Percentiles rank a stretch among this genome's conserved stretches.
phyloP scores from a whole-genome alignment of 805 yeast species.

The Yamadazyma scolyti region DNA sequence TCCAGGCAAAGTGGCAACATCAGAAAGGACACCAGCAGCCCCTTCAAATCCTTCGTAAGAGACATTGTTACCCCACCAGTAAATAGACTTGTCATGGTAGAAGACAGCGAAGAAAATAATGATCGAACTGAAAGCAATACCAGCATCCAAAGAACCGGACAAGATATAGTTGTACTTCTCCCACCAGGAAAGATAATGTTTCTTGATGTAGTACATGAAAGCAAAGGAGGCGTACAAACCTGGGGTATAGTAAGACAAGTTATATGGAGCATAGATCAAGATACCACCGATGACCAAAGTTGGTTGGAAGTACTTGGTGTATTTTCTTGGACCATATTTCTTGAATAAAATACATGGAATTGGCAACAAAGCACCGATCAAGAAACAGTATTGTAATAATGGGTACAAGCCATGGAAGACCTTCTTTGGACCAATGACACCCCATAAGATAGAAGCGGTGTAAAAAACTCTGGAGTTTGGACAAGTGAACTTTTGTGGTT shows the following conservation, averaged over 20 bases:
- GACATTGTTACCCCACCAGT: slow-evolving; percentile 31
- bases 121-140: slow-evolving; percentile 31
- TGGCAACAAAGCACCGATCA: slow-evolving; percentile 28
- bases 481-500: slow-evolving; percentile 42
- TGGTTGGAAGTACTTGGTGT: slow-evolving; percentile 29
- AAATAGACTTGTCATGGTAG: slow-evolving; percentile 23
- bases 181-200: slow-evolving; percentile 29
- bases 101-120: slow-evolving; percentile 37
- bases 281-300: slow-evolving; percentile 30
- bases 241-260: slow-evolving; percentile 25
- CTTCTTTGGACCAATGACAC: slow-evolving; percentile 50
- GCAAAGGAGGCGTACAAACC: slow-evolving; percentile 23
- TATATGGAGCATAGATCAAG: slow-evolving; percentile 28
- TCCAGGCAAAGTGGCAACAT: slow-evolving; percentile 19
- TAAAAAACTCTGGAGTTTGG: slow-evolving; percentile 34
- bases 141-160: slow-evolving; percentile 27
- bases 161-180: slow-evolving; percentile 32
- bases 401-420: slow-evolving; percentile 33
- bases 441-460: slow-evolving; percentile 62
- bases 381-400: slow-evolving; percentile 28
- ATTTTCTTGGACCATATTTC: slow-evolving; percentile 16
- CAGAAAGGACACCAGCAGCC: slow-evolving; percentile 18
- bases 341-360: slow-evolving; percentile 20
- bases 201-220: slow-evolving; percentile 27
- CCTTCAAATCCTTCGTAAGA: slow-evolving; percentile 32